These are phyloP conservation scores for Bimuria novae-zelandiae DNA, from an alignment of 2,329 filamentous ascomycete genomes.

Conservation along the genomic window DNA sequence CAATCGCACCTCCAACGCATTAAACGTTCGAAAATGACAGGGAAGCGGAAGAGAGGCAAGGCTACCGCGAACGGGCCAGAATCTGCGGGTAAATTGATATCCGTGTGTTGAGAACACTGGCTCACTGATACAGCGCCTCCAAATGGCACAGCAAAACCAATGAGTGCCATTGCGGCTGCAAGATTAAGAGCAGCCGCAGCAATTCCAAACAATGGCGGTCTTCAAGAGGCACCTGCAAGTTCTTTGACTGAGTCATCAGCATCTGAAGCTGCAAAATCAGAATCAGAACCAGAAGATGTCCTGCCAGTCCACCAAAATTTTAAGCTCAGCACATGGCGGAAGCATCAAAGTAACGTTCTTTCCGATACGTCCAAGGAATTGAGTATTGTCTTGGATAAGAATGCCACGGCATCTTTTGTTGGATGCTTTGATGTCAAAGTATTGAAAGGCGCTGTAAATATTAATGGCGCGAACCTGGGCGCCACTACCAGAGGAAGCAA, in stretches of 20 bases:
- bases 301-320: conserved; percentile 21
- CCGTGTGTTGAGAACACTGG: neutral
- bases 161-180: conserved; percentile 43
- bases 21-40: conserved; percentile 28
- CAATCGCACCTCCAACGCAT: conserved; percentile 3
- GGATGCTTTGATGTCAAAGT: conserved; percentile 72
- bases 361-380: conserved; percentile 31
- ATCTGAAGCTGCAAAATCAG: conserved; percentile 26
- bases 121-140: conserved; percentile 14
- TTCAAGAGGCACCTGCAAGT: conserved; percentile 20
- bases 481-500: conserved; percentile 35
- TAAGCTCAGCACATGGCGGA: conserved; percentile 41
- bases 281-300: conserved; percentile 22
- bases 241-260: conserved; percentile 17
- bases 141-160: conserved; percentile 22
- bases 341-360: conserved; percentile 25
- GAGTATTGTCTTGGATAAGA: conserved; percentile 34
- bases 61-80: neutral
- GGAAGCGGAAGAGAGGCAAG: conserved; percentile 36
- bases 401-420: conserved; percentile 49
- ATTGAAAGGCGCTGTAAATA: conserved; percentile 63
- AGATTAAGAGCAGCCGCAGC: conserved; percentile 31
- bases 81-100: conserved; percentile 14
- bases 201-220: conserved; percentile 16
- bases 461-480: conserved; percentile 68